These are phyloP conservation scores for Boletus putidus DNA, from an alignment of 1,284 basidiomycete species.

Conservation along the genomic window DNA sequence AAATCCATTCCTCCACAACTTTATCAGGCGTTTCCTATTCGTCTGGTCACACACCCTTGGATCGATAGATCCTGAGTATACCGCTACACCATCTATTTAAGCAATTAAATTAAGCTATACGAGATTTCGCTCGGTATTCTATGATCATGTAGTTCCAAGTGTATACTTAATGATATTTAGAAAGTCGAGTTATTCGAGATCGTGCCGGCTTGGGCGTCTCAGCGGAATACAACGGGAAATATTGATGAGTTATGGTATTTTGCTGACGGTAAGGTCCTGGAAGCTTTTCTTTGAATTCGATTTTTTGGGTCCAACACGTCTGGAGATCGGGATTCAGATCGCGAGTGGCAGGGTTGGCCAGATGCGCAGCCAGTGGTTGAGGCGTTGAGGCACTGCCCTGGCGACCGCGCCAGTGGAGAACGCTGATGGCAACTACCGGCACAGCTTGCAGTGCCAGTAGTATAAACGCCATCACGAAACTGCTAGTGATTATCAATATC, in stretches of 20 bases:
- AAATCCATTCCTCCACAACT: constrained; percentile 38
- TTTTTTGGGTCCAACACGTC: neutral
- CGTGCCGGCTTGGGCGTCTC: too few relatives aligned
- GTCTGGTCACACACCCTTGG: constrained; percentile 53
- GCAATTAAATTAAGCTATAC: constrained; percentile 23
- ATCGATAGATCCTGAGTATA: constrained; percentile 33
- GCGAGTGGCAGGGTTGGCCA: too few relatives aligned
- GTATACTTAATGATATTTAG: constrained; percentile 18
- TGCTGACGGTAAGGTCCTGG: too few relatives aligned
- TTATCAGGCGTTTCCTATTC: constrained; percentile 49
- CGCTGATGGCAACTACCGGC: constrained; percentile 6
- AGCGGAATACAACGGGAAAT: too few relatives aligned
- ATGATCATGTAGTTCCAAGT: neutral
- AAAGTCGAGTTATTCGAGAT: neutral
- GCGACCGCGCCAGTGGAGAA: neutral
- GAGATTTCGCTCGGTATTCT: neutral
- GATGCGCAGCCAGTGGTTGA: too few relatives aligned
- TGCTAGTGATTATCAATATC: constrained; percentile 4
- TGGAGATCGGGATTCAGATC: too few relatives aligned
- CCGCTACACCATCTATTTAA: constrained; percentile 16
- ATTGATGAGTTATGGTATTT: too few relatives aligned
- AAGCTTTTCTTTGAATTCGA: neutral
- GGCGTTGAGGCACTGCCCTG: neutral
- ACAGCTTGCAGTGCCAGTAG: neutral
- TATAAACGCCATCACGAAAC: neutral